phyloP scores from a whole-genome alignment of 2,329 filamentous ascomycete genomes.

The Ophiostoma quercus region DNA sequence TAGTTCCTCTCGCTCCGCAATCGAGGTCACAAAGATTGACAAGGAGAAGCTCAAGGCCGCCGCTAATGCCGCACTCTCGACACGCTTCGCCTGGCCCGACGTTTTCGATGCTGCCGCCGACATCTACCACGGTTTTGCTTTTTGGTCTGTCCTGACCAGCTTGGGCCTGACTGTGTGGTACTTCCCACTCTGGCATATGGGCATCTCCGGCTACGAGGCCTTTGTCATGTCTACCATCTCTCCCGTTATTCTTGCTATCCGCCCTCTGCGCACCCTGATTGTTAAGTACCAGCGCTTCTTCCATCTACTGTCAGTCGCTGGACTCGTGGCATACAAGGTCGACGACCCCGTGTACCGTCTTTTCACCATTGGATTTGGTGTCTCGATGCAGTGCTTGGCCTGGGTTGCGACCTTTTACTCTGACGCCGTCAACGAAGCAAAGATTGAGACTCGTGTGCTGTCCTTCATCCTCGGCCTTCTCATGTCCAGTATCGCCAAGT shows the following conservation, averaged over 20 bases:
- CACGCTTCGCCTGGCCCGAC: constrained; percentile 66
- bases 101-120: constrained; percentile 78
- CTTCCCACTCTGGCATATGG: constrained; percentile 98
- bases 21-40: constrained; percentile 52
- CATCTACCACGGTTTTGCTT: constrained; percentile 90
- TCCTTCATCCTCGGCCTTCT: constrained; percentile 79
- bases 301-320: constrained; percentile 68
- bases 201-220: constrained; percentile 91
- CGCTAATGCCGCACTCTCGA: constrained; percentile 60
- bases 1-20: constrained; percentile 46
- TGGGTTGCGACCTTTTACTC: constrained; percentile 80
- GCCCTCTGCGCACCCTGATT: constrained; percentile 61
- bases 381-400: constrained; percentile 72
- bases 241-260: constrained; percentile 70
- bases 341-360: constrained; percentile 68
- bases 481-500: constrained; percentile 82
- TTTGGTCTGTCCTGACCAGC: constrained; percentile 92
- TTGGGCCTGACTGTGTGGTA: constrained; percentile 91
- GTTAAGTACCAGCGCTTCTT: constrained; percentile 63
- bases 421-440: constrained; percentile 66
- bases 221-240: constrained; percentile 80
- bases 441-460: constrained; percentile 75
- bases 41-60: constrained; percentile 72
- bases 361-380: constrained; percentile 72
- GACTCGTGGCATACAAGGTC: constrained; percentile 74